Evolutionary conservation across 164 flowering plant species (phyloP).

Genomic region (Dillenia suffruticosa): DNA sequence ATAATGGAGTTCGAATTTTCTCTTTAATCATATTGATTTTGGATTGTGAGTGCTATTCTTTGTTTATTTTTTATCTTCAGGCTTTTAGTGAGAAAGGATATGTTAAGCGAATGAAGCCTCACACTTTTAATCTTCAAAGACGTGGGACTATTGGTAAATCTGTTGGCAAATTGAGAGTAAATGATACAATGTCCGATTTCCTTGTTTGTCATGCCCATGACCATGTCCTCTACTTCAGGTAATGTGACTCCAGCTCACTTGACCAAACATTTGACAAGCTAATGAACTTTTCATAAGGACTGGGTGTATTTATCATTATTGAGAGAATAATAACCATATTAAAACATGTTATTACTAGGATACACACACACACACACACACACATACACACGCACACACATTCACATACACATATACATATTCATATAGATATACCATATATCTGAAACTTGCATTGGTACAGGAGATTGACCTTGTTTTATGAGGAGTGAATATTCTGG

Average conservation of each 20-base stretch:
- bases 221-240: slow-evolving; percentile 92
- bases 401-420: too few relatives aligned
- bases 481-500: too few relatives aligned
- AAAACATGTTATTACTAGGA: too few relatives aligned
- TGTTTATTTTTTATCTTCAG: slow-evolving; percentile 31
- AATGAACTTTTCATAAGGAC: too few relatives aligned
- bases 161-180: slow-evolving; percentile 89
- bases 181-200: slow-evolving; percentile 94
- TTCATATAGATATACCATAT: too few relatives aligned
- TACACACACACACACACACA: too few relatives aligned
- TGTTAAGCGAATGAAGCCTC: slow-evolving; percentile 88
- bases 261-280: too few relatives aligned
- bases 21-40: not conserved
- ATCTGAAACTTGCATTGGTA: too few relatives aligned
- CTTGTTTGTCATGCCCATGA: slow-evolving; percentile 89
- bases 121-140: slow-evolving; percentile 77
- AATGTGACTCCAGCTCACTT: not conserved
- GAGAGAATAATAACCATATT: too few relatives aligned
- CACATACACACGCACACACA: too few relatives aligned
- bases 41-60: not conserved
- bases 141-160: slow-evolving; percentile 98
- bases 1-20: not conserved
- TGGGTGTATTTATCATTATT: too few relatives aligned
- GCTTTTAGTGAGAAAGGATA: slow-evolving; percentile 95
- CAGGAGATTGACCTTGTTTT: too few relatives aligned